Evolutionary conservation across 2,329 filamentous ascomycete genomes (phyloP).

Genomic region (Nigrospora oryzae): DNA sequence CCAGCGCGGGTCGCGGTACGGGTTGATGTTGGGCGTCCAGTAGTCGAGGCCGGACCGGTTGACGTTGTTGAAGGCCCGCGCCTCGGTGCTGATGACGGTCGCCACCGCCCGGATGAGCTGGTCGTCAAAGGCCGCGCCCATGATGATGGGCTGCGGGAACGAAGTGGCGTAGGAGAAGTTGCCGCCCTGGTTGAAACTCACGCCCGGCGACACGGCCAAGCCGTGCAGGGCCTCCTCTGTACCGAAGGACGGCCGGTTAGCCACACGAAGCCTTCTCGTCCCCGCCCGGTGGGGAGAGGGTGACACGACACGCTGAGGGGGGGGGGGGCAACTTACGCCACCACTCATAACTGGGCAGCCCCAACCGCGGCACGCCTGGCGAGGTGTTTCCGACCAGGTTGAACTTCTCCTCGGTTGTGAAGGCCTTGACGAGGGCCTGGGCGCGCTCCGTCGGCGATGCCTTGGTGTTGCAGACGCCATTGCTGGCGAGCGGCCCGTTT

Average conservation of each 20-base stretch:
- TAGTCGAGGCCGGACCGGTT: slow-evolving; percentile 16
- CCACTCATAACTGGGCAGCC: slow-evolving; percentile 50
- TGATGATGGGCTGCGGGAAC: slow-evolving; percentile 20
- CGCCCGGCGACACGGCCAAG: slow-evolving; percentile 42
- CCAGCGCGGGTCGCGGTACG: slow-evolving; percentile 14
- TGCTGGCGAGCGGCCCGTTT: slow-evolving; percentile 11
- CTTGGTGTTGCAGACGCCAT: slow-evolving; percentile 12
- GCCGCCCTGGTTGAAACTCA: slow-evolving; percentile 12
- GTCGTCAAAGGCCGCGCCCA: slow-evolving; percentile 21
- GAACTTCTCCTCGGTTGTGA: slow-evolving; percentile 15
- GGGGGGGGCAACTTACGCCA: slow-evolving; percentile 28
- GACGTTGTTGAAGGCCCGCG: slow-evolving; percentile 21
- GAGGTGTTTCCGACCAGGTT: slow-evolving; percentile 17
- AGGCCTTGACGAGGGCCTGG: slow-evolving; percentile 11
- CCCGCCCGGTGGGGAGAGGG: slow-evolving; percentile 2
- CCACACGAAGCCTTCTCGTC: too few relatives aligned
- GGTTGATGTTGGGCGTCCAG: slow-evolving; percentile 17
- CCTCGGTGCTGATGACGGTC: slow-evolving; percentile 19
- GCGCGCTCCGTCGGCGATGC: slow-evolving; percentile 11
- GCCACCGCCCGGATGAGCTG: slow-evolving; percentile 17
- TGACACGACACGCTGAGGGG: background rate
- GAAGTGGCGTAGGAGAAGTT: slow-evolving; percentile 20
- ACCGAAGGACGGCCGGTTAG: too few relatives aligned
- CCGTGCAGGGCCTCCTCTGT: slow-evolving; percentile 52
- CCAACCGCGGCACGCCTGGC: slow-evolving; percentile 45